These are phyloP conservation scores for Wallacemonas sp. DNA, from an alignment of 208 protist genomes.

Conservation along the genomic window DNA sequence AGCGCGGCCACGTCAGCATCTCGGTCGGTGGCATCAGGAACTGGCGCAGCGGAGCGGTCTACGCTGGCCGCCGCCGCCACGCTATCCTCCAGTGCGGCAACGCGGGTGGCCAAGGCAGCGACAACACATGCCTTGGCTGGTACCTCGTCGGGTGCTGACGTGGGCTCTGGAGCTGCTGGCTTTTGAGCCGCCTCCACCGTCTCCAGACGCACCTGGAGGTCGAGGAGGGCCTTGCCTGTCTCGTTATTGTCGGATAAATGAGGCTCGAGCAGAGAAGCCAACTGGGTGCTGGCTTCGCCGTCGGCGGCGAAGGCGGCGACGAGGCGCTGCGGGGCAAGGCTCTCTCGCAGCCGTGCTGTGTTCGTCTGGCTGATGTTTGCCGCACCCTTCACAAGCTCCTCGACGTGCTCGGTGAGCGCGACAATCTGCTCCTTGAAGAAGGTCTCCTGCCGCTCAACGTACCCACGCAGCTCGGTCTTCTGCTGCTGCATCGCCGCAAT, in stretches of 20 bases:
- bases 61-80: no score
- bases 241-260: no score
- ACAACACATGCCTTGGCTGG: no score
- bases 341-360: background rate
- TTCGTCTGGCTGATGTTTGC: background rate
- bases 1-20: background rate
- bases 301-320: background rate
- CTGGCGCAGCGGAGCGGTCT: no score
- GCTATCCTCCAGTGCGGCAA: no score
- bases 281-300: background rate
- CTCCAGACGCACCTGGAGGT: background rate
- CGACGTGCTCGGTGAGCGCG: background rate
- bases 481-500: background rate
- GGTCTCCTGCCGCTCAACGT: background rate
- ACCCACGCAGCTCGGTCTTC: background rate
- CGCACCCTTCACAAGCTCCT: background rate
- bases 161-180: no score
- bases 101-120: no score
- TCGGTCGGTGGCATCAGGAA: no score
- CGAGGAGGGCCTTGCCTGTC: no score
- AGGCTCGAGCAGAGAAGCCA: background rate
- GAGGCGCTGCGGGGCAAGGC: background rate
- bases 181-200: background rate
- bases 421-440: background rate
- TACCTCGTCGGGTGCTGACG: no score